Evolutionary conservation across 139 green algal species (phyloP).

Genomic region (Micractinium conductrix): DNA sequence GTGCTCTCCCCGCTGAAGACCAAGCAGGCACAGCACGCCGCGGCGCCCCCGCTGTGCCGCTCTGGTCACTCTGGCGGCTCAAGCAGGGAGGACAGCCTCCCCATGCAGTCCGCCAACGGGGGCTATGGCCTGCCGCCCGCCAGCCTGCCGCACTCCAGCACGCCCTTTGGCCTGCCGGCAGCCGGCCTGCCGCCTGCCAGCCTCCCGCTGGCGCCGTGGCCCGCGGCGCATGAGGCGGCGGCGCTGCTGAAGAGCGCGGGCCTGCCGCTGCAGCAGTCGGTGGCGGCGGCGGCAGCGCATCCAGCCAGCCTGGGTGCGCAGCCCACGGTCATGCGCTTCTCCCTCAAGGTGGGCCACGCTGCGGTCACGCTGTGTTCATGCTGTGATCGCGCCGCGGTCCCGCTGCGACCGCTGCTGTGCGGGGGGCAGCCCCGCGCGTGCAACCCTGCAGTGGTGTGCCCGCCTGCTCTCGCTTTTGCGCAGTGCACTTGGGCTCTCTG

Average conservation of each 20-base stretch:
- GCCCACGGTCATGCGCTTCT: neutral
- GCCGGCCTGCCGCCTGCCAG: neutral
- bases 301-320: neutral
- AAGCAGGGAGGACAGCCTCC: too few relatives aligned
- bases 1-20: neutral
- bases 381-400: too few relatives aligned
- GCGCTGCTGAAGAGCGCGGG: neutral
- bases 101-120: too few relatives aligned
- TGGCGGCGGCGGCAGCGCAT: neutral
- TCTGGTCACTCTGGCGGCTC: too few relatives aligned
- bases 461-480: neutral
- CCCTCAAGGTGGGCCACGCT: constrained; percentile 6
- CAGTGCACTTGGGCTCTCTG: too few relatives aligned
- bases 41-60: neutral
- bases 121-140: neutral
- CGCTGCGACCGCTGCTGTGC: too few relatives aligned
- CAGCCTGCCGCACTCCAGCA: too few relatives aligned
- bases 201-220: neutral
- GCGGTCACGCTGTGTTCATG: too few relatives aligned
- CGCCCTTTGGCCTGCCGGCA: neutral
- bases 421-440: too few relatives aligned
- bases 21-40: neutral
- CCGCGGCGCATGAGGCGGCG: neutral
- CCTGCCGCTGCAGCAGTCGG: too few relatives aligned
- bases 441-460: too few relatives aligned